These are phyloP conservation scores for Phoma herbarum DNA, from an alignment of 2,329 filamentous ascomycete species.

Conservation along the genomic window DNA sequence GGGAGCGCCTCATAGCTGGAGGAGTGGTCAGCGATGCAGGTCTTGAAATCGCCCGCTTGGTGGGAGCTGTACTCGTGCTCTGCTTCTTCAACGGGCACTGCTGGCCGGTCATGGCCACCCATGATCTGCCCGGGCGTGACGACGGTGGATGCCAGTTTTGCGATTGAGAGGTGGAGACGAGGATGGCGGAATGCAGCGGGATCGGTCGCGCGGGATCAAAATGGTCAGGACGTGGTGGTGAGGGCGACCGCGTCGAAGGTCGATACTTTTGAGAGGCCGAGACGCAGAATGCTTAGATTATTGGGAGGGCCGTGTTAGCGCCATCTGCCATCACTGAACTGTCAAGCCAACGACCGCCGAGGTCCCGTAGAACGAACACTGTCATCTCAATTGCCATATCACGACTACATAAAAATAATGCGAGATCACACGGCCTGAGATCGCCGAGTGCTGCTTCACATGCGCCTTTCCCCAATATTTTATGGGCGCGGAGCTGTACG, in stretches of 20 bases:
- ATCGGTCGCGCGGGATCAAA: constrained; percentile 13
- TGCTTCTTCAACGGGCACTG: constrained; percentile 47
- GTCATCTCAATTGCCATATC: constrained; percentile 4
- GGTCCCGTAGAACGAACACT: constrained; percentile 6
- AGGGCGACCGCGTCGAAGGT: constrained; percentile 19
- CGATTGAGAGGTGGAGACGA: constrained; percentile 26
- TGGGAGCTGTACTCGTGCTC: constrained; percentile 52
- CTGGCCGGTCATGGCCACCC: constrained; percentile 52
- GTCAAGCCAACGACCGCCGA: constrained; percentile 11
- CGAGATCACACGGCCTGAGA: neutral
- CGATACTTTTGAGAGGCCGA: constrained; percentile 16
- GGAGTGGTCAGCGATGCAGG: constrained; percentile 33
- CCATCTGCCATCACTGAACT: constrained; percentile 9
- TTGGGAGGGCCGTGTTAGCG: constrained; percentile 9
- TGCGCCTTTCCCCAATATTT: neutral
- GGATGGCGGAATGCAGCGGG: constrained; percentile 13
- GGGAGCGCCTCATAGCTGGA: constrained; percentile 88
- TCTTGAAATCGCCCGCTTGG: constrained; percentile 7
- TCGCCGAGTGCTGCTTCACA: neutral
- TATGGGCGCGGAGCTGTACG: neutral
- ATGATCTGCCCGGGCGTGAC: constrained; percentile 50
- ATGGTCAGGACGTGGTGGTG: constrained; percentile 23
- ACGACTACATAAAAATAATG: neutral
- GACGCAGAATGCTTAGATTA: constrained; percentile 9
- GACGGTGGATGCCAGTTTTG: constrained; percentile 49